phyloP scores from a whole-genome alignment of 495 filamentous ascomycete genomes.

The Hypoxylon crocopeplum region DNA sequence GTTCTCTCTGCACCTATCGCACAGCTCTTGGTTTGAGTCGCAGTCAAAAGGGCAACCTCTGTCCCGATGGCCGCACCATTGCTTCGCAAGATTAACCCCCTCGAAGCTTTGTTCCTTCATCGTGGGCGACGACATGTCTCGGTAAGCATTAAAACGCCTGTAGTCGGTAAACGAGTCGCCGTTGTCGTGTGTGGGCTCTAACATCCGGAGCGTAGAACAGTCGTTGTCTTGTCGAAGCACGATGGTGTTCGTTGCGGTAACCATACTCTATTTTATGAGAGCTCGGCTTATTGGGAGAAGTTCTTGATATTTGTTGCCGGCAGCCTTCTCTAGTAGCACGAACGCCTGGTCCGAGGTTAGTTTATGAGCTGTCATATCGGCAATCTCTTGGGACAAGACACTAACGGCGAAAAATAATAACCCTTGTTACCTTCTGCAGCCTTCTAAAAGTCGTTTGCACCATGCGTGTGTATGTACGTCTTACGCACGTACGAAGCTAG shows the following conservation, averaged over 20 bases:
- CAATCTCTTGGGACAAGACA: conserved; percentile 17
- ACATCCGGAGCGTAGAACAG: not conserved
- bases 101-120: not conserved
- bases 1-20: not conserved
- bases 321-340: not conserved
- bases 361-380: conserved; percentile 32
- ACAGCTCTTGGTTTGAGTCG: not conserved
- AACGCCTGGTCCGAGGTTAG: conserved; percentile 10
- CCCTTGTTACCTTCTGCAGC: conserved; percentile 8
- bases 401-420: conserved; percentile 14
- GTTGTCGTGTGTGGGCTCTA: not conserved
- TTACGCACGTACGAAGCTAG: conserved; percentile 8
- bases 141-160: not conserved
- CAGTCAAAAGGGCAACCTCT: conserved; percentile 8
- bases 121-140: not conserved
- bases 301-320: not conserved
- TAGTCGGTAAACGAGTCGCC: not conserved
- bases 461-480: conserved; percentile 13
- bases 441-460: not conserved
- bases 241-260: conserved; percentile 8
- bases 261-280: not conserved
- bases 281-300: not conserved
- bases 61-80: conserved; percentile 11
- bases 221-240: not conserved
- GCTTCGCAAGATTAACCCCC: not conserved